These are phyloP conservation scores for Blastomyces emzantsi DNA, from an alignment of 2,329 filamentous ascomycete genomes.

Conservation along the genomic window DNA sequence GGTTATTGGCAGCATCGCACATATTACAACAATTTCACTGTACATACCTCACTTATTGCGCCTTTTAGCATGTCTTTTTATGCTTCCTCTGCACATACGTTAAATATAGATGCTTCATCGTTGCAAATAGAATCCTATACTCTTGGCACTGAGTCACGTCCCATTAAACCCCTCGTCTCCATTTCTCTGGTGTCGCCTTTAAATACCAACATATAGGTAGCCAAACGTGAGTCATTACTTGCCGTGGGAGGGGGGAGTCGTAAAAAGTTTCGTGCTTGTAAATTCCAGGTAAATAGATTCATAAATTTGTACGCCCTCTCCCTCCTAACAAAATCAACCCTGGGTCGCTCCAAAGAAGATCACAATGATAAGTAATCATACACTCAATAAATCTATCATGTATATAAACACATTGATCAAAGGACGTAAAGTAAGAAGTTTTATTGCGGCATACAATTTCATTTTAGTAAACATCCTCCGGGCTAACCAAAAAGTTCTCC, in stretches of 20 bases:
- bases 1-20: not conserved
- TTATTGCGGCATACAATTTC: constrained; percentile 2
- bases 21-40: not conserved
- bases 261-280: not conserved
- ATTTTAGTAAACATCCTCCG: constrained; percentile 64
- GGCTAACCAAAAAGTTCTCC: constrained; percentile 65
- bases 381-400: not conserved
- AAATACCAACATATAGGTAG: not conserved
- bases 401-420: not conserved
- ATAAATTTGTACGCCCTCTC: not conserved
- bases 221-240: not conserved
- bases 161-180: not conserved
- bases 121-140: not conserved
- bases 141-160: not conserved
- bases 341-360: not conserved
- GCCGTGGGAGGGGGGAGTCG: not conserved
- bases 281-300: not conserved
- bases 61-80: not conserved
- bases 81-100: not conserved
- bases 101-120: not conserved
- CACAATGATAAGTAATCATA: not conserved
- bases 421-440: not conserved
- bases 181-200: not conserved
- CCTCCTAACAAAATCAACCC: not conserved
- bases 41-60: not conserved